Evolutionary conservation across 164 flowering plant genomes (phyloP).

Genomic region (Pachysandra terminalis): DNA sequence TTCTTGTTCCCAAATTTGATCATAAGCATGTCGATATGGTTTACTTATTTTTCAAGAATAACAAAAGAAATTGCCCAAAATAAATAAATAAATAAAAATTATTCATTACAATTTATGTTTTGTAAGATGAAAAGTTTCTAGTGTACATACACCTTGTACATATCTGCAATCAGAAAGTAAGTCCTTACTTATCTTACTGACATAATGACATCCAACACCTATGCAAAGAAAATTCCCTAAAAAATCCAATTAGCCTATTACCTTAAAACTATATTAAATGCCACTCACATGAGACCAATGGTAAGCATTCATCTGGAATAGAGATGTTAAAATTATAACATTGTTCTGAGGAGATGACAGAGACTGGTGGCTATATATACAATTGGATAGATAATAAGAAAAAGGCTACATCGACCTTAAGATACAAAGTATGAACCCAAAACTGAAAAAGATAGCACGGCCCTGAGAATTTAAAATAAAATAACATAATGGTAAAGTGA

Average conservation of each 20-base stretch:
- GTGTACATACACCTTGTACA: background rate
- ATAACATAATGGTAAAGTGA: background rate
- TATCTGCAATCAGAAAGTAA: background rate
- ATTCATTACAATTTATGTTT: background rate
- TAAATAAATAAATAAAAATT: too few relatives aligned
- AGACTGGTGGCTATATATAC: background rate
- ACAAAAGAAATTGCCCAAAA: background rate
- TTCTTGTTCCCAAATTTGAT: background rate
- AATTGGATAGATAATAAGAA: too few relatives aligned
- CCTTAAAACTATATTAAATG: background rate
- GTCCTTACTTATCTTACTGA: background rate
- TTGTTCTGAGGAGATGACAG: background rate
- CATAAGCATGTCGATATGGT: too few relatives aligned
- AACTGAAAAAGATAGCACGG: background rate
- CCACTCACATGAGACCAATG: background rate
- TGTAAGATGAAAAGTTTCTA: background rate
- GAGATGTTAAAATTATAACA: background rate
- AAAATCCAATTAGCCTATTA: background rate
- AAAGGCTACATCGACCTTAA: background rate
- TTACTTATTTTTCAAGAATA: too few relatives aligned
- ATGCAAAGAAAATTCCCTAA: background rate
- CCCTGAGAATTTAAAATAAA: background rate
- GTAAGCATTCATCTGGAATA: background rate
- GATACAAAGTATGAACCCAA: background rate
- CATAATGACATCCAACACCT: background rate